Evolutionary conservation across 441 rosid genomes (phyloP).

Genomic region (Syzygium syzygioides): DNA sequence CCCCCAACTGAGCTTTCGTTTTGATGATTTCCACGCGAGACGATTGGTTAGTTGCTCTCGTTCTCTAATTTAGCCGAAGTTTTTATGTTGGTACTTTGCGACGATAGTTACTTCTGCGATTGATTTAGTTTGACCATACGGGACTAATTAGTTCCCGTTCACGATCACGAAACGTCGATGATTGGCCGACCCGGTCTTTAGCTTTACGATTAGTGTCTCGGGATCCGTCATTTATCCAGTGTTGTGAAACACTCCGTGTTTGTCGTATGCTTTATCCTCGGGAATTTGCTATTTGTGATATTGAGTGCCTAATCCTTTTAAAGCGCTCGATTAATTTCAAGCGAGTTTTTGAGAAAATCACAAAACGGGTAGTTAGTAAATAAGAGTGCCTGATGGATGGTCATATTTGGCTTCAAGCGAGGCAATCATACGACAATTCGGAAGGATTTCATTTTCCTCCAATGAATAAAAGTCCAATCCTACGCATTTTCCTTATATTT

Average conservation of each 20-base stretch:
- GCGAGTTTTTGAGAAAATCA: neutral
- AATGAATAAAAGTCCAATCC: neutral
- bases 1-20: slow-evolving; percentile 29
- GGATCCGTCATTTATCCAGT: neutral
- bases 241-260: neutral
- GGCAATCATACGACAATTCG: neutral
- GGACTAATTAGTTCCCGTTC: neutral
- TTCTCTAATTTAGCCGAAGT: neutral
- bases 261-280: neutral
- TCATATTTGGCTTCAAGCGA: neutral
- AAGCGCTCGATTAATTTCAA: neutral
- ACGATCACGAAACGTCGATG: neutral
- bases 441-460: neutral
- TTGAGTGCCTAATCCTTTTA: neutral
- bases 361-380: neutral
- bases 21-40: slow-evolving; percentile 28
- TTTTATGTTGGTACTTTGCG: neutral
- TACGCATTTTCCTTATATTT: neutral
- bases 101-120: neutral
- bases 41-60: neutral
- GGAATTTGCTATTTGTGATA: neutral
- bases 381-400: neutral
- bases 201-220: neutral
- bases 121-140: neutral
- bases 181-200: neutral